Evolutionary conservation across 495 filamentous ascomycete species (phyloP), one percentile per base, ranked within the genome.

Genomic region (Friedmanniomyces simplex): DNA sequence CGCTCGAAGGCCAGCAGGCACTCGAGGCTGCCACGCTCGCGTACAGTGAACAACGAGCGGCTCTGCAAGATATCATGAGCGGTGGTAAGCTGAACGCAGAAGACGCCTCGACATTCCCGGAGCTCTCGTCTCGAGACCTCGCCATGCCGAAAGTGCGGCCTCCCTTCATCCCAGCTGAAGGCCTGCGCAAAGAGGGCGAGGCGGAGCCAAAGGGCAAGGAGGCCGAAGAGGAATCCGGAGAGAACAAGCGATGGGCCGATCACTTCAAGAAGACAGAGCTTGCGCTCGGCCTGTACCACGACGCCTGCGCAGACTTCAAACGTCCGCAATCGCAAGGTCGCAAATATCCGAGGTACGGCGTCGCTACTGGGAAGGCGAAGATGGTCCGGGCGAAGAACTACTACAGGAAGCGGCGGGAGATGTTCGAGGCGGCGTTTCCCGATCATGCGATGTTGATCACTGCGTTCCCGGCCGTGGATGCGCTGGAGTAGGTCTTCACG

Each of bases 381-480:
- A 25, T 43, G 13, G n/a, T 5, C 4, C 6, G 51, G 22, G 51
- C 32, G 4, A 54, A 20, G 37, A 54, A 39, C 4, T 54, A 54
- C 51, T 54, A 54, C 18, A 5, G 20, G 22, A 54, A 54, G 51
- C 13, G 39, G 30, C 49, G 49, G 5, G 49, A 52, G n/a, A 24
- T 24, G 25, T 37, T 52, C 24, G 49, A 52, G 49, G 5, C 5
- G 30, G 28, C 2, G n/a, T 52, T 52, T 37, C 49, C 49, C 2
- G 24, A 36, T 34, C n/a, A 52, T 52, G 39, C 3, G 28, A 32
- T 32, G 28, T 32, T 32, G 28, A 10, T 32, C 4, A 32, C 28
- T 32, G 28, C 28, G 3, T 10, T 32, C 4, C 28, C 28, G 28
- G 10, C 3, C 4, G 28, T 10, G 28, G 28, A 32, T 32, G 28